phyloP scores from a whole-genome alignment of 495 filamentous ascomycete genomes.

The Penicillium bialowiezense region DNA sequence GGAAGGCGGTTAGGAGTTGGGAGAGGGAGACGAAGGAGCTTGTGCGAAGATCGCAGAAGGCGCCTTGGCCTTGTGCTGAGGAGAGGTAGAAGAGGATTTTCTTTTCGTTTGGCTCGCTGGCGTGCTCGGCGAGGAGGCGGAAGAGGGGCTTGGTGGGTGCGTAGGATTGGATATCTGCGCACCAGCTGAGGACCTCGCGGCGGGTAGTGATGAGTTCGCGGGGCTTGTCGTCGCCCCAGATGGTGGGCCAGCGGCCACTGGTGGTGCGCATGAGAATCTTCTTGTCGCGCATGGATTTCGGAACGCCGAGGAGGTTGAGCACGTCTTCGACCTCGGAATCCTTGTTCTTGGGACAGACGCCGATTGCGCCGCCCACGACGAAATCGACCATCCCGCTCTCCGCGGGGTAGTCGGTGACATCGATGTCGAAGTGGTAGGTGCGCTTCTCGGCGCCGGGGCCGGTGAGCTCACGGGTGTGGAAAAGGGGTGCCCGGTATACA shows the following conservation, averaged over 20 bases:
- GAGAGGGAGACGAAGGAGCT: conserved; percentile 77
- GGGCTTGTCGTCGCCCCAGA: conserved; percentile 91
- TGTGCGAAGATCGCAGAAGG: conserved; percentile 93
- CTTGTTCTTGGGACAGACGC: conserved; percentile 85
- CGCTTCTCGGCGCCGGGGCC: conserved; percentile 90
- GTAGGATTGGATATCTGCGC: conserved; percentile 87
- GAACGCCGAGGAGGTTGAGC: conserved; percentile 74
- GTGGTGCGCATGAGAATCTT: conserved; percentile 73
- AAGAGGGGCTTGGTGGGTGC: conserved; percentile 86
- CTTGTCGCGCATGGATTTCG: conserved; percentile 75
- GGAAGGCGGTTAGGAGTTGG: conserved; percentile 89
- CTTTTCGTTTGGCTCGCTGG: conserved; percentile 74
- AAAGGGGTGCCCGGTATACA: conserved; percentile 81
- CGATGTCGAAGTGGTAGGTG: conserved; percentile 95
- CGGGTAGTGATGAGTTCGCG: conserved; percentile 83
- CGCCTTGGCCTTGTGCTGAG: conserved; percentile 86
- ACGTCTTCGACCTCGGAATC: conserved; percentile 75
- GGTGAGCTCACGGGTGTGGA: conserved; percentile 81
- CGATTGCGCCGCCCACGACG: conserved; percentile 94
- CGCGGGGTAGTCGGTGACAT: conserved; percentile 91
- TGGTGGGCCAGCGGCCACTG: conserved; percentile 89
- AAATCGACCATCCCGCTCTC: conserved; percentile 84
- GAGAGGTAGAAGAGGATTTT: conserved; percentile 82
- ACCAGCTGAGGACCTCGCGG: conserved; percentile 90
- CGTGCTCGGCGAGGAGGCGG: conserved; percentile 82